Base-by-base conservation (phyloP, 2,329 filamentous ascomycete species). In the Nothophoma quercina region DNA sequence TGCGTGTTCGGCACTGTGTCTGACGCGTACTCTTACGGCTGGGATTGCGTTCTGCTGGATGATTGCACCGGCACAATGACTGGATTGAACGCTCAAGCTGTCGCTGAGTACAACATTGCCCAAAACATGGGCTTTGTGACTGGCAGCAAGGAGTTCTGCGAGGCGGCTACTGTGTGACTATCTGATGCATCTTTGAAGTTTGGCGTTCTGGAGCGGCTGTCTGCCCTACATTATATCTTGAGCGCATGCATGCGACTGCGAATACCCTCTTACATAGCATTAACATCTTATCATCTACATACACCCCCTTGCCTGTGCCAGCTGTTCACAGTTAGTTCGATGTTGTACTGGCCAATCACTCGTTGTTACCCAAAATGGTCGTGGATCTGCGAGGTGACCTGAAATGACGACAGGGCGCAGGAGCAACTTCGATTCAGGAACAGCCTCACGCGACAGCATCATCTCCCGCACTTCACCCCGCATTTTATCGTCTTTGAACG, bases 1-100 rank as follows among this genome's bases (percentile, higher is more conserved):
- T 78, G 75, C 41, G 64, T 77, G 9, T 71, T 77, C 22, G 75
- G 75, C 19, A 77, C 75, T 1, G 61, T 77, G 18, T 74, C 73
- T 12, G 75, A 77, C 44, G 72, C 75, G 1, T 78, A 77, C 61
- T 73, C 68, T 13, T 77, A 68, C 54, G 75, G 58, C 19, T 78
- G 73, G 72, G 75, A 77, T 49, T 77, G 74, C 67, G 65, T 78
- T 34, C 63, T 77, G 15, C 60, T 78, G 33, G 59, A 65, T 48
- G 75, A 77, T 58, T 78, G 74, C 56, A 74, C 74, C 2, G 75
- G 73, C 7, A 77, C 75, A 0, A 75, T 76, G 74, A 77, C 75
- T 1, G 69, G 68, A 10, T 54, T 70, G 26, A 70, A 71, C 15
- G 75, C 76, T 2, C 73, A 76, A 46, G 72, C 67, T 38, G 64